Base-by-base conservation (phyloP, 805 yeast genomes). In the Candida boidinii region DNA sequence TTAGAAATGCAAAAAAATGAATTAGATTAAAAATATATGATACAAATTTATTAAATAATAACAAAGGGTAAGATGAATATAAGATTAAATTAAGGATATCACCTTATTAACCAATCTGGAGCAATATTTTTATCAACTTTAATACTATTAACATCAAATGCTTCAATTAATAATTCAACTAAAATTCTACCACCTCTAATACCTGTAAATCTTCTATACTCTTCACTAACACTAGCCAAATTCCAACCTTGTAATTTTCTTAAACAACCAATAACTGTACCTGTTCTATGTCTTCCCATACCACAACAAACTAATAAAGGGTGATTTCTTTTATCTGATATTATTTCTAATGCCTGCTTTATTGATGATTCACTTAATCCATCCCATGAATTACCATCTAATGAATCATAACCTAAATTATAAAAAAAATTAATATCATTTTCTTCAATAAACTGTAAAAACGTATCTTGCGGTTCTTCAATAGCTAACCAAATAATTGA, bases 211-310 rank as follows among this genome's bases (percentile, higher is more conserved):
- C 98, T 61, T 46, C 97, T 68, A 52, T 90, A 90, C 53, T 90
- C 98, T 54, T 90, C 98, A 36, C 87, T 75, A 1, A 90, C 92
- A 53, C 82, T 63, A 9, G 97, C 96, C 51, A 90, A 62, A 49
- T 94, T 92, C 98, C 98, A 90, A n/a, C 94, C 90, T 66, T 92
- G 96, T 14, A 92, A 62, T 38, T 95, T 69, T 41, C 98, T 64
- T 29, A 90, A 61, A 55, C 98, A 90, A 1, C 98, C 98, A 38
- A 92, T 76, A 3, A 92, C 95, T 0, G 97, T 88, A 1, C 98
- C 98, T 0, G 97, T 88, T 43, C 98, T 68, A 56, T 90, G 98
- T 44, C 98, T 66, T 0, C 98, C 98, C 98, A 92, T 92, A 11
- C 96, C 96, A 48, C 97, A 92, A 55, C 97, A 92, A 4, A 88